These are phyloP conservation scores for Candida dubliniensis DNA, from an alignment of 1,139 yeast genomes.

Conservation along the genomic window DNA sequence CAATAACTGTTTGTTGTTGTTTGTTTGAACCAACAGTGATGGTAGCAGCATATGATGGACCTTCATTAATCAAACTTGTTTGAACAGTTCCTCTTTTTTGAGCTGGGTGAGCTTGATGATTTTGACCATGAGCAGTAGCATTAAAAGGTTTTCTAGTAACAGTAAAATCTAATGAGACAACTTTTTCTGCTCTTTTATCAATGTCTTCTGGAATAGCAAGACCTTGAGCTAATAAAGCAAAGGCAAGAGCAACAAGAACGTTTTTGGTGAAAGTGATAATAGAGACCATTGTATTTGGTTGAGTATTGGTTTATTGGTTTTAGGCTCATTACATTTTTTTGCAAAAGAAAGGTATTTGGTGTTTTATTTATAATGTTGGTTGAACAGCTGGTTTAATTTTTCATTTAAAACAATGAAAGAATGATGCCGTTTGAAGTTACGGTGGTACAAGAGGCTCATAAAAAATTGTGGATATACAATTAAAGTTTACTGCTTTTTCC, in stretches of 20 bases:
- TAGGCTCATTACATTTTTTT: too few species aligned
- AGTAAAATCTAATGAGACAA: slow-evolving; percentile 6
- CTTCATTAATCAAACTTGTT: slow-evolving; percentile 9
- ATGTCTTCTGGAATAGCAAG: slow-evolving; percentile 9
- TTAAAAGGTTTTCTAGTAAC: slow-evolving; percentile 7
- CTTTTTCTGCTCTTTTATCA: slow-evolving; percentile 5
- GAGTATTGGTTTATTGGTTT: too few species aligned
- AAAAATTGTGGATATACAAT: too few species aligned
- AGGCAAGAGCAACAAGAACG: slow-evolving; percentile 11
- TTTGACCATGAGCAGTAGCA: slow-evolving; percentile 40
- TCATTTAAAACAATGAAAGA: too few species aligned
- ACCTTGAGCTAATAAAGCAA: slow-evolving; percentile 14
- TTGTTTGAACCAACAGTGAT: slow-evolving; percentile 14
- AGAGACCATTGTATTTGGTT: slow-evolving; percentile 11
- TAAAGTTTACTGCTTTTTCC: too few species aligned
- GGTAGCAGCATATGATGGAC: slow-evolving; percentile 9
- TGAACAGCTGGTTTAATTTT: too few species aligned
- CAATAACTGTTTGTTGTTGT: slow-evolving; percentile 14
- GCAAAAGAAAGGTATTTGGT: too few species aligned
- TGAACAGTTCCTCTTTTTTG: slow-evolving; percentile 1
- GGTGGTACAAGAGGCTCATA: too few species aligned
- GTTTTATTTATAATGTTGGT: too few species aligned
- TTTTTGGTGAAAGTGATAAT: slow-evolving; percentile 13
- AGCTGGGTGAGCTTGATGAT: slow-evolving; percentile 14
- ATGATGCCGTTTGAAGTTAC: too few species aligned